Evolutionary conservation across 2,329 filamentous ascomycete genomes (phyloP).

Genomic region (Neofusicoccum umdonicola): DNA sequence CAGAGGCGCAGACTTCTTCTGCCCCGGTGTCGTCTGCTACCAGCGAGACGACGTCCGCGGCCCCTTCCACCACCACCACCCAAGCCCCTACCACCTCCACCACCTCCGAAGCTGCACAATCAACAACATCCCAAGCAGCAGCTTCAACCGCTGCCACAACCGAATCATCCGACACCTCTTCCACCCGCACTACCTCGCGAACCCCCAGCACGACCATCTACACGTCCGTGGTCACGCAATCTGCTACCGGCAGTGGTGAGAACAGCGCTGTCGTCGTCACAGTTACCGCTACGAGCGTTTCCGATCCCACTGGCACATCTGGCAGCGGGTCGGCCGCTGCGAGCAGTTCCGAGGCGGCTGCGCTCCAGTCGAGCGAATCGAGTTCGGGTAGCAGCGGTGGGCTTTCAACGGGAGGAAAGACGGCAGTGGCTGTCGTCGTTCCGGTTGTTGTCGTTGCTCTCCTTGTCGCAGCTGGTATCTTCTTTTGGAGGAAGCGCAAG

Average conservation of each 20-base stretch:
- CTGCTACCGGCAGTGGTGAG: not conserved
- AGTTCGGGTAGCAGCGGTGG: conserved; percentile 33
- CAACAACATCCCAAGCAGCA: not conserved
- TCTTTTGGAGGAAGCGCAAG: conserved; percentile 87
- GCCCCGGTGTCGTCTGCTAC: conserved; percentile 1
- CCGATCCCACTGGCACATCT: conserved; percentile 9
- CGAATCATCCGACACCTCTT: not conserved
- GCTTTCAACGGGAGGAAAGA: conserved; percentile 65
- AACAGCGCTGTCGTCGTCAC: conserved; percentile 5
- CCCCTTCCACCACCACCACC: not conserved
- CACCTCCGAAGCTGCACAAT: not conserved
- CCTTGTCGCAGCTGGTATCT: conserved; percentile 72
- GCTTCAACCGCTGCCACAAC: not conserved
- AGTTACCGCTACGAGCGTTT: conserved; percentile 10
- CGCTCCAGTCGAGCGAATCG: not conserved
- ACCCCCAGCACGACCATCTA: conserved; percentile 13
- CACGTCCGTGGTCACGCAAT: conserved; percentile 16
- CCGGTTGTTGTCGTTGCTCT: conserved; percentile 86
- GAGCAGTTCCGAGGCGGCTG: not conserved
- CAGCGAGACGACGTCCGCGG: not conserved
- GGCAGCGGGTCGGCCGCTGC: conserved; percentile 2
- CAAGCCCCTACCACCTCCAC: not conserved
- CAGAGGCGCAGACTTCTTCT: conserved; percentile 9
- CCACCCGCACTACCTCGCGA: not conserved
- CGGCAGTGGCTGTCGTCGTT: conserved; percentile 90